Conservation (phyloP, 257 asterid genomes). For the Solanum lycopersicoides region DNA sequence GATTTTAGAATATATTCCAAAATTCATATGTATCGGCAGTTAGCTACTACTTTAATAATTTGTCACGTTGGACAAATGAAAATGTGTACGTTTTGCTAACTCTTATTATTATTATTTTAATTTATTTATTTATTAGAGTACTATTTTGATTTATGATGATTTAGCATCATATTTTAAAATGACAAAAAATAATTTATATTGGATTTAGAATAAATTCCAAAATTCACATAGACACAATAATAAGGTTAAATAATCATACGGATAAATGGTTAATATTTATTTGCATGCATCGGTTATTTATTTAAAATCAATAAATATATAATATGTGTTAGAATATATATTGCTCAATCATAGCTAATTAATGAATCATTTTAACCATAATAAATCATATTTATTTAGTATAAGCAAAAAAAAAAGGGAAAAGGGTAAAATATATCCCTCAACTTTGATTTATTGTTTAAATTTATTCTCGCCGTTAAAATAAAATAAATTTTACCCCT, state of each 20-base stretch:
- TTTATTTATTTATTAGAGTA: background rate
- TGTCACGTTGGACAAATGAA: background rate
- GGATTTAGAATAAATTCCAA: background rate
- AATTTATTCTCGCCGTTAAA: no score
- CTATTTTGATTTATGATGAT: background rate
- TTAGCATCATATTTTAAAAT: background rate
- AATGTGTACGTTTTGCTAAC: background rate
- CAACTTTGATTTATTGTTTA: no score
- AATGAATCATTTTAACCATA: background rate
- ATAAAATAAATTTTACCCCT: no score
- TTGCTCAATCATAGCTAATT: background rate
- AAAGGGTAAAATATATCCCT: no score
- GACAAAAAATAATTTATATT: background rate
- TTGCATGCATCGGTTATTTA: rapidly evolving
- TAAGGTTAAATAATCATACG: background rate
- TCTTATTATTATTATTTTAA: no score
- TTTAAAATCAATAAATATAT: background rate
- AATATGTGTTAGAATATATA: background rate
- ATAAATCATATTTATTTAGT: background rate
- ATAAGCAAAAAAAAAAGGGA: background rate
- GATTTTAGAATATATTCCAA: background rate
- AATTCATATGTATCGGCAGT: background rate
- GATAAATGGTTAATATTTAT: background rate
- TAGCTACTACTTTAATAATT: background rate
- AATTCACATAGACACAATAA: background rate